These are phyloP conservation scores for Mimosa pudica DNA, from an alignment of 306 rosid genomes.

Conservation along the genomic window DNA sequence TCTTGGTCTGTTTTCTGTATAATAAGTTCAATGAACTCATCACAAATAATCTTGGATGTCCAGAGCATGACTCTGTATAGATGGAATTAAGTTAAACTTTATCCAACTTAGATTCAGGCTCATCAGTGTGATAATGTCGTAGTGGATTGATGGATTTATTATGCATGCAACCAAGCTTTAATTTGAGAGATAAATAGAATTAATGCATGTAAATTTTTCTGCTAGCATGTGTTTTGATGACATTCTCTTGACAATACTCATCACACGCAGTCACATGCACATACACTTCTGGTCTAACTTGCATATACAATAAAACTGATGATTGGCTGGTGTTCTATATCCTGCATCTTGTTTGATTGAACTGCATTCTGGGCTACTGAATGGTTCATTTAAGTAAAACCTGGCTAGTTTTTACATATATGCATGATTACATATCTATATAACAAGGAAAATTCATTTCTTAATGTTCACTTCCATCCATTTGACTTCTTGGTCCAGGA, in stretches of 20 bases:
- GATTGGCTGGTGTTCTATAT: slow-evolving; percentile 7
- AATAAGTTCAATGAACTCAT: background rate
- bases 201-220: background rate
- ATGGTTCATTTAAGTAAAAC: background rate
- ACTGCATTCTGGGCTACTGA: slow-evolving; percentile 18
- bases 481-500: slow-evolving; percentile 59
- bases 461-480: slow-evolving; percentile 7
- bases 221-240: background rate
- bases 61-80: background rate
- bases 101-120: background rate
- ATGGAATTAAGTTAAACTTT: background rate
- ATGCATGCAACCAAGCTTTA: slow-evolving; percentile 3
- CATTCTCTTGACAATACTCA: background rate
- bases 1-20: slow-evolving; percentile 13
- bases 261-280: background rate
- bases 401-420: slow-evolving; percentile 6
- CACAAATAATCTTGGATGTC: background rate
- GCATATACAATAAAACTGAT: background rate
- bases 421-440: background rate
- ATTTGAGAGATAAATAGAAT: background rate
- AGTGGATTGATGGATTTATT: slow-evolving; percentile 2
- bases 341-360: slow-evolving; percentile 24
- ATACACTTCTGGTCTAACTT: background rate
- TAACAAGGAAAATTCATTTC: slow-evolving; percentile 11
- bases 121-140: background rate